These are phyloP conservation scores for Mikania micrantha DNA, from an alignment of 129 eudicot species.

Conservation along the genomic window DNA sequence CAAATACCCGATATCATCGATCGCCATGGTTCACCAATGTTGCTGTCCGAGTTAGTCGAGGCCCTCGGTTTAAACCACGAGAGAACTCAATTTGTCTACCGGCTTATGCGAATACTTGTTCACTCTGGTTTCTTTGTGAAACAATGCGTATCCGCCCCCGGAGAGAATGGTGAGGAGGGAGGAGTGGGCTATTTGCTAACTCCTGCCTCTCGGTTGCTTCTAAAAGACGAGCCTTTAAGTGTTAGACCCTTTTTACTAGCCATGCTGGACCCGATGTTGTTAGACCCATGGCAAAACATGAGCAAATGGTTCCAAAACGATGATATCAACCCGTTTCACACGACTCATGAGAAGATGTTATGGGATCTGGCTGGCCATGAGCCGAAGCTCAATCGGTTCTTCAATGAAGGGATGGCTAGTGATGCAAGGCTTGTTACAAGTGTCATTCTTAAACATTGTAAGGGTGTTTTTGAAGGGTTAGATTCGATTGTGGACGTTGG, in stretches of 20 bases:
- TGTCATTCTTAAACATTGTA: conserved; percentile 7
- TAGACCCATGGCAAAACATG: conserved; percentile 17
- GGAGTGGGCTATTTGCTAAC: conserved; percentile 16
- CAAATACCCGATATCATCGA: not conserved
- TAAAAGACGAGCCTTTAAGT: conserved; percentile 16
- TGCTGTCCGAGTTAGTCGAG: not conserved
- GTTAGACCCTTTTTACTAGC: conserved; percentile 8
- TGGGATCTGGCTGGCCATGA: conserved; percentile 8
- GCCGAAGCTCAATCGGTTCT: not conserved
- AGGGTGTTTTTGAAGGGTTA: conserved; percentile 5
- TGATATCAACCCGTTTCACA: not conserved
- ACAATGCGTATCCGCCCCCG: not conserved
- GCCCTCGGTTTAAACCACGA: not conserved
- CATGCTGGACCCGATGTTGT: not conserved
- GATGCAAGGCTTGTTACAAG: conserved; percentile 17
- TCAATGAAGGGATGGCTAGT: conserved; percentile 16
- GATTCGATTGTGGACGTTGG: conserved; percentile 36
- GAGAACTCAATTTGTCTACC: not conserved
- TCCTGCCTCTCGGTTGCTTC: conserved; percentile 20
- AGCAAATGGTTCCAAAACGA: conserved; percentile 16
- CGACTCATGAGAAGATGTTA: not conserved
- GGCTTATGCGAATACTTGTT: not conserved
- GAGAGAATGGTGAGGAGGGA: not conserved
- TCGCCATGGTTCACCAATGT: conserved; percentile 5
- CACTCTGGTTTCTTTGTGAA: conserved; percentile 6